Base-by-base conservation (phyloP, 164 flowering plant species). In the Tetracentron sinense region DNA sequence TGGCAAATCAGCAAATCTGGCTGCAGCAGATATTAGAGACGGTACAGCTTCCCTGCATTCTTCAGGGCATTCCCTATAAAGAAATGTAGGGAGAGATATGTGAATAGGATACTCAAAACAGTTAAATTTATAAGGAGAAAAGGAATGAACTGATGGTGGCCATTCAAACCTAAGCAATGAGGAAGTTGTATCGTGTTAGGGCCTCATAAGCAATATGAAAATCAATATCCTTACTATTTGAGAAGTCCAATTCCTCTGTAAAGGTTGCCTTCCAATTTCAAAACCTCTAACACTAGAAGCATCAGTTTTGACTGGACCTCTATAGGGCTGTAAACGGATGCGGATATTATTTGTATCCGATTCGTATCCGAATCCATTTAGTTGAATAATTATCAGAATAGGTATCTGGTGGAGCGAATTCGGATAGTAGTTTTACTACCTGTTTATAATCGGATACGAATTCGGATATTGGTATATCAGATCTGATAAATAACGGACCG, bases 1-100 rank as follows among this genome's bases (percentile, higher is more conserved):
- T n/a, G 95, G 97, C 55, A 94, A 74, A 74, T 90, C 97, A 27
- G 97, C 85, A 73, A 84, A 86, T 69, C 97, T 79, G 21, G 98
- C 88, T 0, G 98, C 97, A 53, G 98, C 98, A 79, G 79, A 86
- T 82, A 87, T 85, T 46, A 94, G 74, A 46, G 90, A 87, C 27
- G 89, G 78, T 7, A 86, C 85, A 57, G 96, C 88, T 73, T 80
- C 88, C 70, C 77, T 78, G 72, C 94, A 83, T 59, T 90, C 91
- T 48, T 83, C 87, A 31, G 97, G 97, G 69, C 96, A 94, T 46
- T 80, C 91, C 58, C 98, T 91, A 79, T 16, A 67, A 62, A 56
- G 54, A 63, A 53, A 28, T 20, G 31, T 22, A 26, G 15, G 14
- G 8, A 14, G 11, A 47, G 7, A 25, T 12, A 69, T 42, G 11